These are phyloP conservation scores for Marchantia polymorpha DNA, from an alignment of 225 moss, liverwort and hornwort genomes.

Conservation along the genomic window DNA sequence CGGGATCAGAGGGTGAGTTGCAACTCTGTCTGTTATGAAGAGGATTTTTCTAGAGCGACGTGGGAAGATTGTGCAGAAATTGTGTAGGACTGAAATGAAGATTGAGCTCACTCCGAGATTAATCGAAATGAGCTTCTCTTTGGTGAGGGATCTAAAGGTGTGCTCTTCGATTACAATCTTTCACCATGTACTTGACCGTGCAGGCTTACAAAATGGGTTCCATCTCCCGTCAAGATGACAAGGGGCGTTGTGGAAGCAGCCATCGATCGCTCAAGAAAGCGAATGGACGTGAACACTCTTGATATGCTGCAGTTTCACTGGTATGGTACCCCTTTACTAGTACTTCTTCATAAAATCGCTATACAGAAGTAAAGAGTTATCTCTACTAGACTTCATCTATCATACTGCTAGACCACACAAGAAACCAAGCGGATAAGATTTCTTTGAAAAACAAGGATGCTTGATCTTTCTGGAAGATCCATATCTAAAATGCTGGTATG, in stretches of 20 bases:
- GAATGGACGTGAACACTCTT: constrained; percentile 80
- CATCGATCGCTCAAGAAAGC: constrained; percentile 80
- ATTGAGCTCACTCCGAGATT: too few species aligned
- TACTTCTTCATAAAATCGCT: too few species aligned
- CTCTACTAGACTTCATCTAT: not conserved
- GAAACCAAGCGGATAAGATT: too few species aligned
- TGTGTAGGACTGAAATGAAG: too few species aligned
- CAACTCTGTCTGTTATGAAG: not conserved
- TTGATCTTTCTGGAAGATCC: too few species aligned
- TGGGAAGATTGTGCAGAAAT: too few species aligned
- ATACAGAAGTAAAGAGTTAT: too few species aligned
- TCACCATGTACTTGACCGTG: not conserved
- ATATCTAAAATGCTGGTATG: not conserved
- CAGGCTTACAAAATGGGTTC: constrained; percentile 89
- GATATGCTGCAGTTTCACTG: constrained; percentile 98
- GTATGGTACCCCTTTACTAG: constrained; percentile 21
- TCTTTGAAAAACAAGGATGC: too few species aligned
- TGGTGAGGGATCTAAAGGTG: not conserved
- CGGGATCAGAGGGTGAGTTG: constrained; percentile 47
- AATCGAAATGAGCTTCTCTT: too few species aligned
- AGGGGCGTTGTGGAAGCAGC: constrained; percentile 73
- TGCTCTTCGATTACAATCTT: not conserved
- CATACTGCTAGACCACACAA: not conserved
- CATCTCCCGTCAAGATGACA: constrained; percentile 78
- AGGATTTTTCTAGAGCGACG: too few species aligned